phyloP scores from a whole-genome alignment of 306 rosid genomes.

The Ziziphus jujuba region DNA sequence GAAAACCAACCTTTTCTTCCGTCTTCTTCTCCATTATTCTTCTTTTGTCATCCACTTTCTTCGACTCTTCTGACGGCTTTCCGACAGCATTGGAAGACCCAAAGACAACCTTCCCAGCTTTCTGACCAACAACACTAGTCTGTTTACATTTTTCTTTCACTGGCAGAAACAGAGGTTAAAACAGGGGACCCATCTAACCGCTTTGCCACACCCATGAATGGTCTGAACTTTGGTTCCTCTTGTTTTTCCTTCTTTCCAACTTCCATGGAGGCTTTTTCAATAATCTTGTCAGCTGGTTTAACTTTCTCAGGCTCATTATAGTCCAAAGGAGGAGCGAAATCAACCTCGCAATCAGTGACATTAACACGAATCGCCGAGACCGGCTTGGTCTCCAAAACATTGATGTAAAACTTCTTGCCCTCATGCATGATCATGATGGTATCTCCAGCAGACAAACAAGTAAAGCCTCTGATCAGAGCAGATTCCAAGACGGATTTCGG shows the following conservation, averaged over 20 bases:
- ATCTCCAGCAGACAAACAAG: constrained; percentile 24
- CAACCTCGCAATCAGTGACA: constrained; percentile 23
- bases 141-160: too few species aligned
- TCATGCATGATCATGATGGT: neutral
- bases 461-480: neutral
- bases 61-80: neutral
- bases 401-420: neutral
- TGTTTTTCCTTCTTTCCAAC: neutral
- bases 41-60: neutral
- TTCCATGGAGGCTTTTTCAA: too few species aligned
- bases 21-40: neutral
- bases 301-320: neutral
- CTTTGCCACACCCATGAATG: constrained; percentile 5
- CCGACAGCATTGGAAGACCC: neutral
- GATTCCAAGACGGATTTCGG: constrained; percentile 18
- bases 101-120: constrained; percentile 2
- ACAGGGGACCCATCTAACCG: constrained; percentile 10
- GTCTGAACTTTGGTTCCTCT: neutral
- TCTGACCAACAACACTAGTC: too few species aligned
- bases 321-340: constrained; percentile 23
- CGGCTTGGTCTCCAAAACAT: constrained; percentile 15
- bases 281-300: too few species aligned
- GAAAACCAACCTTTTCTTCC: constrained; percentile 1
- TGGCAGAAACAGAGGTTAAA: too few species aligned
- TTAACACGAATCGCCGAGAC: constrained; percentile 8